Evolutionary conservation across 2,329 filamentous ascomycete species (phyloP).

Genomic region (Aureobasidium sp.): DNA sequence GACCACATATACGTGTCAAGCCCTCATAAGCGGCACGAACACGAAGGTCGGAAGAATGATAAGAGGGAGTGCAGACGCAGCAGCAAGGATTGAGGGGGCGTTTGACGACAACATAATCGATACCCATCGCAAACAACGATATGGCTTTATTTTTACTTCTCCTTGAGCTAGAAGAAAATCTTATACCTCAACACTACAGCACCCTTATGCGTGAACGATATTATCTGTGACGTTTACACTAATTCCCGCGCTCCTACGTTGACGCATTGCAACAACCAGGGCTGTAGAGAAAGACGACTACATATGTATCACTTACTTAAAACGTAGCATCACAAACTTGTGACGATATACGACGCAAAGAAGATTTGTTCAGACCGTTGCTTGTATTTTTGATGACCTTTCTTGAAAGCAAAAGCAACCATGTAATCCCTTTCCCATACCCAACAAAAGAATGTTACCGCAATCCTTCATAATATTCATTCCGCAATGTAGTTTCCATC

Average conservation of each 20-base stretch:
- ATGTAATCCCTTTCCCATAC: background rate
- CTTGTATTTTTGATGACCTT: background rate
- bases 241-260: background rate
- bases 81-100: background rate
- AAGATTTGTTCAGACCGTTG: background rate
- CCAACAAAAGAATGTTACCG: background rate
- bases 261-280: background rate
- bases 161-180: background rate
- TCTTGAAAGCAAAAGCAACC: too few species aligned
- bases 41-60: background rate
- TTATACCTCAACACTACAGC: background rate
- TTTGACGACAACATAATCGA: conserved; percentile 9
- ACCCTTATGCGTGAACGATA: background rate
- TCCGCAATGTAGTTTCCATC: background rate
- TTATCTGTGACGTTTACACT: too few species aligned
- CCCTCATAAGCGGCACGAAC: background rate
- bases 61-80: background rate
- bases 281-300: background rate
- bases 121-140: conserved; percentile 1
- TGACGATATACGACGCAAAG: background rate
- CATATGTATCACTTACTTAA: too few species aligned
- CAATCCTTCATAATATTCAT: background rate
- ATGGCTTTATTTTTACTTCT: conserved; percentile 1
- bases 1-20: background rate
- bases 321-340: too few species aligned